Evolutionary conservation across 1,139 yeast species (phyloP), one percentile per base, ranked within the genome.

Genomic region (Scheffersomyces illinoinensis): DNA sequence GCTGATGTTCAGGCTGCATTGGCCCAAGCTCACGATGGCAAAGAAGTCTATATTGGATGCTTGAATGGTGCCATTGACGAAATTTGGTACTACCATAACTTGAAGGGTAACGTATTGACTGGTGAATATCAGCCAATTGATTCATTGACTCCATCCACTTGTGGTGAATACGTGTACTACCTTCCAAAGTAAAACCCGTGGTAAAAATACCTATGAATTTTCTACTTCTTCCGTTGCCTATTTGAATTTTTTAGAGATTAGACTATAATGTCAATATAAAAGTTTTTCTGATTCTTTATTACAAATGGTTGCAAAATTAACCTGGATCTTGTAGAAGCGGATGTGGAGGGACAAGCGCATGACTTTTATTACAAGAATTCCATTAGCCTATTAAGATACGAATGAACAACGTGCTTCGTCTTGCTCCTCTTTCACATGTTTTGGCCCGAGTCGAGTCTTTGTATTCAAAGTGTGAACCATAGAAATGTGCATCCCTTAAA

Each of bases 71-170:
- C 78, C 54, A 68, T 78, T 53, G 71, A 73, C 58, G 79, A 78
- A 64, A 69, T 78, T 57, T 78, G 79, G 78, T 78, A 77, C 67
- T 77, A 74, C 66, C 73, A 76, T 64, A 67, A 72, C 60, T 70
- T 78, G 54, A 73, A 69, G 58, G 82, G 82, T 2, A 71, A 69
- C 53, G 74, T 76, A 2, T 73, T 76, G 65, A 73, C 76, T 33
- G 81, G 81, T 43, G 72, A 71, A 54, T 76, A 71, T 63, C 72
- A 68, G 62, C 71, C 77, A 18, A 67, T 70, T 54, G 77, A 74
- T 60, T 57, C 71, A 12, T 59, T 71, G 54, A 68, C 73, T 51
- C 64, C 67, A 10, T 61, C 66, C 39, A 66, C 66, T 10, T 76
- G 79, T 66, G 72, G 72, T 17, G 69, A 64, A n/a, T 58, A 68